Conservation (phyloP, 2,329 filamentous ascomycete species). For the Claviceps monticola region DNA sequence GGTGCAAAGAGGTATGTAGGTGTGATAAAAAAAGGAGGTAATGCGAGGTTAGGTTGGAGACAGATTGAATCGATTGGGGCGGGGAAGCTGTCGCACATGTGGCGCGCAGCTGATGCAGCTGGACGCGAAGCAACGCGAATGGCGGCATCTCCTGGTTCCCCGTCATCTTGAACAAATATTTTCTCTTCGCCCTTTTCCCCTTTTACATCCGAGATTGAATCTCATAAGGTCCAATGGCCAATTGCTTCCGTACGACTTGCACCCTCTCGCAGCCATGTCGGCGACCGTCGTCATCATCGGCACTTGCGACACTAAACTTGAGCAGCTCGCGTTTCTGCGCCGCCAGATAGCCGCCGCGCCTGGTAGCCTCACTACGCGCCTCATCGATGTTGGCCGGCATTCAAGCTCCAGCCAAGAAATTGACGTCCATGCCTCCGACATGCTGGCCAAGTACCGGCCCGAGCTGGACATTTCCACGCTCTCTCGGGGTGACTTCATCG, state of each 20-base stretch:
- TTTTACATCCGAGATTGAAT: no score
- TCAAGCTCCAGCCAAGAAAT: constrained; percentile 30
- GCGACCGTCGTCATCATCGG: constrained; percentile 40
- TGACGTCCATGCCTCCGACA: constrained; percentile 26
- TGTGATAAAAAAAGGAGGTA: neutral
- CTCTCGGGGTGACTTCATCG: constrained; percentile 40
- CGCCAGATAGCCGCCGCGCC: constrained; percentile 24
- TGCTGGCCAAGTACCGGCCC: constrained; percentile 23
- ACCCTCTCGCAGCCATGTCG: neutral
- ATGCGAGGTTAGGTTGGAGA: no score
- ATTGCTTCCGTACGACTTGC: no score
- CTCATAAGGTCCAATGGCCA: no score
- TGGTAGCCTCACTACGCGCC: constrained; percentile 8
- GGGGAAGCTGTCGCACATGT: no score
- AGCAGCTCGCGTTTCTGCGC: constrained; percentile 42
- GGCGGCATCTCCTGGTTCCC: no score
- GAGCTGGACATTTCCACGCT: constrained; percentile 23
- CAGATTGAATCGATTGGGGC: no score
- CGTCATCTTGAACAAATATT: no score
- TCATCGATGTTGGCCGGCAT: constrained; percentile 34
- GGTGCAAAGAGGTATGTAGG: neutral
- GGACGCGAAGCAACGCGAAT: no score
- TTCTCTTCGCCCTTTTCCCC: no score
- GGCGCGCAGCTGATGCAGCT: no score
- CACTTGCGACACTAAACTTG: constrained; percentile 51